Percentiles rank a stretch among this genome's conserved stretches.
Evolutionary conservation across 2,329 filamentous ascomycete species (phyloP).

Genomic region (Botryotinia calthae): DNA sequence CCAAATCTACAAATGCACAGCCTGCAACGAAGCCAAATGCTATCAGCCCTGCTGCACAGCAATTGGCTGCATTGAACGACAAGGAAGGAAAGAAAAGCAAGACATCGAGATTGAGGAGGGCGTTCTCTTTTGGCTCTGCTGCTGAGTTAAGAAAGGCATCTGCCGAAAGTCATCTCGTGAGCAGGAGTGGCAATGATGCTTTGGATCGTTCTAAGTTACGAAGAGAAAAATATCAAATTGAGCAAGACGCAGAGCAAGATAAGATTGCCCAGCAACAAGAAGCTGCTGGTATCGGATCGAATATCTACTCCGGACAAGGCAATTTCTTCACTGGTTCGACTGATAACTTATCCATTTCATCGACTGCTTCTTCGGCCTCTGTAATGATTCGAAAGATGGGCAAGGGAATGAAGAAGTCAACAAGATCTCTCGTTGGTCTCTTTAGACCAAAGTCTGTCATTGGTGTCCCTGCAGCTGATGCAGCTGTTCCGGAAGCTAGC

Average conservation of each 20-base stretch:
- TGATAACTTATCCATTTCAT: conserved; percentile 90
- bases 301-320: conserved; percentile 85
- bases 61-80: conserved; percentile 82
- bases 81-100: conserved; percentile 81
- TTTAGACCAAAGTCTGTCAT: conserved; percentile 93
- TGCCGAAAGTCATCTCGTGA: conserved; percentile 52
- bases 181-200: conserved; percentile 27
- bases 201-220: conserved; percentile 57
- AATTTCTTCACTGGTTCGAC: conserved; percentile 87
- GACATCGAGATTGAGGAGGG: conserved; percentile 78
- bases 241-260: conserved; percentile 82
- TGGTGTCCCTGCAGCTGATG: conserved; percentile 71
- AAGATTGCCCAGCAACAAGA: conserved; percentile 92
- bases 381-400: conserved; percentile 99
- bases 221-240: conserved; percentile 58
- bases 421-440: conserved; percentile 84
- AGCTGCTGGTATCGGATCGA: conserved; percentile 84
- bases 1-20: conserved; percentile 36
- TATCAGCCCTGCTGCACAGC: conserved; percentile 68
- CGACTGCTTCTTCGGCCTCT: conserved; percentile 83
- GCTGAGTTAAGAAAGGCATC: conserved; percentile 81
- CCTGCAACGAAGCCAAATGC: conserved; percentile 39
- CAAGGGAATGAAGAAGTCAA: conserved; percentile 93
- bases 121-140: conserved; percentile 95
- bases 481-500: conserved; percentile 62